Evolutionary conservation across 805 yeast species (phyloP), one percentile per base, ranked within the genome.

Genomic region (Candida ulmi): DNA sequence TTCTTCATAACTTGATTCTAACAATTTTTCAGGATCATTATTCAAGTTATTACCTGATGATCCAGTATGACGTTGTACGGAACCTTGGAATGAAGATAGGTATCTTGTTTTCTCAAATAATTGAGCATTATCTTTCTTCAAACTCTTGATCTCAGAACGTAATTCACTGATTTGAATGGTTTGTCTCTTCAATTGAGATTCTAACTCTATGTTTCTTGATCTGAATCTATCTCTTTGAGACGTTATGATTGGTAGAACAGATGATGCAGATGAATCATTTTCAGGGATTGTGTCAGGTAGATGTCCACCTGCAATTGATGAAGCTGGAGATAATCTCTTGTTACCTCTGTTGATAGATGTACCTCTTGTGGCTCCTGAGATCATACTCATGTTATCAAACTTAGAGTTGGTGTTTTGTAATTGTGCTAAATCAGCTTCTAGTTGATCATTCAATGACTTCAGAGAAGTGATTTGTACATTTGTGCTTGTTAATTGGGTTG

Each of bases 191-290:
- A 81, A 53, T 51, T 88, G 95, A 40, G 83, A 83, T 58, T 91
- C 98, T 39, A 93, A 70, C 56, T 87, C 96, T 41, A 74, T 76
- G 53, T 83, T 87, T 39, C 88, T 73, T n/a, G 76, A 73, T 52
- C 95, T 79, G 68, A 90, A 88, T 46, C 99, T 69, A 60, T 91
- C 99, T 58, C 99, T 78, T 65, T 91, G 99, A 55, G 91, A 90
- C 12, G 96, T 88, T 23, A 93, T 78, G 38, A 91, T 88, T 1
- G 95, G 95, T 37, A 91, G 61, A 23, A 90, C 76, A 4, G 79
- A 72, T 11, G 68, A 54, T 11, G 68, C 55, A 38, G 74, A 76
- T 8, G 46, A 50, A 21, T 32, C 30, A 21, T 30, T 21, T 40
- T 49, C 73, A 7, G 8, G 26, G 16, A 27, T 36, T 29, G 17